Percentiles rank a stretch among this genome's conserved stretches.
These are phyloP conservation scores for Yamadazyma aaseri DNA, from an alignment of 1,139 yeast genomes.

Conservation along the genomic window DNA sequence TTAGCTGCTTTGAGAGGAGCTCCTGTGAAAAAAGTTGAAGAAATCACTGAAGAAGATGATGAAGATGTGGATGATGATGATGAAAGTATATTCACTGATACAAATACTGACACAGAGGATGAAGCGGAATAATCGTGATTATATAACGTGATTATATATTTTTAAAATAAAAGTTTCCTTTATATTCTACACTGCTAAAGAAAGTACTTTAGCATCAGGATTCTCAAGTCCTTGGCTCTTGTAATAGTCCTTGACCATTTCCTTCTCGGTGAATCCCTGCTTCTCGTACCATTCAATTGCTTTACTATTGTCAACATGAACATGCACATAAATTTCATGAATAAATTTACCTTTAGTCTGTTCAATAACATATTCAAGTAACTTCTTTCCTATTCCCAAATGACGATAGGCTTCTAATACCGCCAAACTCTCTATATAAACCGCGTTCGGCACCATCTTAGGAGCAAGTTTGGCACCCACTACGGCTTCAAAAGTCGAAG, in stretches of 20 bases:
- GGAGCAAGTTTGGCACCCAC: slow-evolving; percentile 23
- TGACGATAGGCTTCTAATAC: slow-evolving; percentile 61
- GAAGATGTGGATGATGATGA: slow-evolving; percentile 37
- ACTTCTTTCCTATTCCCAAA: slow-evolving; percentile 59
- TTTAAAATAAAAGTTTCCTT: neutral
- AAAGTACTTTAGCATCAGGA: slow-evolving; percentile 46
- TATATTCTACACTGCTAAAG: slow-evolving; percentile 23
- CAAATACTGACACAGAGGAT: slow-evolving; percentile 54
- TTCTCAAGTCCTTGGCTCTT: slow-evolving; percentile 43
- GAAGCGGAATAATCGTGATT: slow-evolving; percentile 32
- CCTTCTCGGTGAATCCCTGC: slow-evolving; percentile 49
- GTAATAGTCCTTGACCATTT: slow-evolving; percentile 48
- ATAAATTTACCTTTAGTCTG: slow-evolving; percentile 53
- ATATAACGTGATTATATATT: no score
- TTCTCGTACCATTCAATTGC: slow-evolving; percentile 57
- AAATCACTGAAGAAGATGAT: slow-evolving; percentile 36
- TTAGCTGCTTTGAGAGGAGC: slow-evolving; percentile 61
- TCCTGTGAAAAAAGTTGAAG: slow-evolving; percentile 34
- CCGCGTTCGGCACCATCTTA: slow-evolving; percentile 47
- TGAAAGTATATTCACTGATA: slow-evolving; percentile 47
- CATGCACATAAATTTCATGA: slow-evolving; percentile 61
- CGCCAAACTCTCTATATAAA: slow-evolving; percentile 65
- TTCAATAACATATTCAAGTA: slow-evolving; percentile 54
- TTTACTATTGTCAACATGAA: slow-evolving; percentile 44
- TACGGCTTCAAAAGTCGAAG: slow-evolving; percentile 23